Conservation (phyloP, 768 basidiomycete genomes). For the Mrakia frigida region DNA sequence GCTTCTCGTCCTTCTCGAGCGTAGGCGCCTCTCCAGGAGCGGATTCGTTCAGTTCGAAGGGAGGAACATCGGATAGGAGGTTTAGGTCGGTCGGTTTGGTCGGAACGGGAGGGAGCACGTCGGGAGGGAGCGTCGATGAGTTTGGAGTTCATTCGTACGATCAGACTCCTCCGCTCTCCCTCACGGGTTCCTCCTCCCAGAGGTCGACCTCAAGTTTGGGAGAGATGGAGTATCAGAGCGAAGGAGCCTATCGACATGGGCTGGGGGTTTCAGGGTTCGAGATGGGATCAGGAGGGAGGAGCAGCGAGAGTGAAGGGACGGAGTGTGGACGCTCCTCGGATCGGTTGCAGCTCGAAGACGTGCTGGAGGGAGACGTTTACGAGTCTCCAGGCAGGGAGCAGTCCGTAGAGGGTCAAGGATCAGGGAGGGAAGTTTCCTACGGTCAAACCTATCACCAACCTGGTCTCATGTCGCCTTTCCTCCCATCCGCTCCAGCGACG, state of each 20-base stretch:
- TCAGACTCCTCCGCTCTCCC: neutral
- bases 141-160: neutral
- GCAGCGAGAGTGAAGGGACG: neutral
- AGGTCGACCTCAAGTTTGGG: neutral
- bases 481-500: too few relatives aligned
- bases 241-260: neutral
- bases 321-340: neutral
- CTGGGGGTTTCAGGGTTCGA: neutral
- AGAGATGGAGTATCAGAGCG: neutral
- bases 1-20: neutral
- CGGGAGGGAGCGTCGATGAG: conserved; percentile 12
- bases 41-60: too few relatives aligned
- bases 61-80: neutral
- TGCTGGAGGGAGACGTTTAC: neutral
- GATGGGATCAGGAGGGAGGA: neutral
- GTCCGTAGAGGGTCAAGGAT: neutral
- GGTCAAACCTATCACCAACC: neutral
- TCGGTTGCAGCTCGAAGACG: neutral
- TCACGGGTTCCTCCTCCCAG: conserved; percentile 2
- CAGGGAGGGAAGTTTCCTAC: neutral
- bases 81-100: neutral
- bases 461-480: too few relatives aligned
- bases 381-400: neutral
- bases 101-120: neutral
- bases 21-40: neutral